Evolutionary conservation across 805 yeast genomes (phyloP).

Genomic region (Monosporozyma yasuniensis): DNA sequence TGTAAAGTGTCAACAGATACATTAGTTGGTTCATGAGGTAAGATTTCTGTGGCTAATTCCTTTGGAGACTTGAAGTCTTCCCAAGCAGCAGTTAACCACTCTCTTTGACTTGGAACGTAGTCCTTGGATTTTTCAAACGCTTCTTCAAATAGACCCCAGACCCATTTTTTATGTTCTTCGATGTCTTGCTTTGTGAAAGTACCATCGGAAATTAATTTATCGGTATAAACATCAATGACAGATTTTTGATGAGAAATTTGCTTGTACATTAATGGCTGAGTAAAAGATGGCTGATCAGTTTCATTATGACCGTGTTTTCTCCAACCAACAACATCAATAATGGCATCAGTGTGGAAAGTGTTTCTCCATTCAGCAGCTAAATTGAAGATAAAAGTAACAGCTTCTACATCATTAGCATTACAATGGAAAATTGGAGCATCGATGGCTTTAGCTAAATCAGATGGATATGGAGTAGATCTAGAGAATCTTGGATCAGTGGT

Average conservation of each 20-base stretch:
- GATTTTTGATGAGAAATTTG: slow-evolving; percentile 82
- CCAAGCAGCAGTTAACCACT: slow-evolving; percentile 99
- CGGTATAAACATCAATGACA: slow-evolving; percentile 77
- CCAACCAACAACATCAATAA: slow-evolving; percentile 95
- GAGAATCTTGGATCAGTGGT: slow-evolving; percentile 97
- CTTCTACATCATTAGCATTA: slow-evolving; percentile 96
- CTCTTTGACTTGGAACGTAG: slow-evolving; percentile 82
- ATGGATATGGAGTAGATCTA: slow-evolving; percentile 95
- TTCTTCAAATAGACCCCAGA: slow-evolving; percentile 89
- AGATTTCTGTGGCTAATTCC: slow-evolving; percentile 88
- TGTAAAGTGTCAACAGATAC: slow-evolving; percentile 63
- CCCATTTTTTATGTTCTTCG: slow-evolving; percentile 96
- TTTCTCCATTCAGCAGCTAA: slow-evolving; percentile 99
- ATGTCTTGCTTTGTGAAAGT: slow-evolving; percentile 84
- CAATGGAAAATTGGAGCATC: slow-evolving; percentile 99
- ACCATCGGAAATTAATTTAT: slow-evolving; percentile 74
- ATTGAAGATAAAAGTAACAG: slow-evolving; percentile 81
- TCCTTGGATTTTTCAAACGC: slow-evolving; percentile 83
- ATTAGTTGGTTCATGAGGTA: slow-evolving; percentile 95
- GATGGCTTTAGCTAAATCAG: slow-evolving; percentile 92
- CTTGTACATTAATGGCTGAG: slow-evolving; percentile 96
- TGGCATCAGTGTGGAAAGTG: slow-evolving; percentile 91
- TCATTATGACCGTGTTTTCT: slow-evolving; percentile 98
- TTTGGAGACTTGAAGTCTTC: slow-evolving; percentile 96
- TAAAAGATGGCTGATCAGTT: slow-evolving; percentile 98